Evolutionary conservation across 257 asterid species (phyloP), one percentile per base, ranked within the genome.

Genomic region (Petunia secreta): DNA sequence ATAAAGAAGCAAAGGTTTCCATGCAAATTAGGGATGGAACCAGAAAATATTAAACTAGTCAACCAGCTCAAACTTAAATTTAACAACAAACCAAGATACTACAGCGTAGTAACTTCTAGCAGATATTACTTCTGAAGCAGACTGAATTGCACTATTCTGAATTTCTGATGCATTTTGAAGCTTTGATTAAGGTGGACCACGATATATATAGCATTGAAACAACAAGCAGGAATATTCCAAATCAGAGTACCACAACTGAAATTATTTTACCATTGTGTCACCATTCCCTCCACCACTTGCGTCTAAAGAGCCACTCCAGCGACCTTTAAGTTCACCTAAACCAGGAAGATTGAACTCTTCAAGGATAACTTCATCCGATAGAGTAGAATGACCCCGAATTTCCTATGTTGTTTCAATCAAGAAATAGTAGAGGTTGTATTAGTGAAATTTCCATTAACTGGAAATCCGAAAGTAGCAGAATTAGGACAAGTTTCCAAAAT

Each of bases 201-300:
- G 50, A 71, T 50, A 71, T 5, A 71, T 5, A 71, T 71, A 25
- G 62, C 34, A 34, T 48, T 34, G 62, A 60, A 34, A 50, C 48
- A 34, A 71, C 62, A 50, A 71, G 76, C 15, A 44, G 77, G 46
- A 46, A 55, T 55, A 63, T 87, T 78, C 63, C 81, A 84, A 79
- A 79, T 15, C 38, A 36, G 37, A 68, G 34, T 43, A 62, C 66
- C 59, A 75, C 78, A 40, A 68, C 53, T 25, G 15, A 83, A 75
- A 80, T 83, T 82, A 77, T 58, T 37, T 41, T 87, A 96, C 99
- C 94, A 86, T 90, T 36, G 99, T 96, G 81, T 96, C 99, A 77
- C 99, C 99, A 81, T 93, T 96, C 91, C 99, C 99, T 62, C 99
- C 99, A 82, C 99, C 99, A 82, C 99, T 96, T 77, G 99, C 98